Evolutionary conservation across 2,329 filamentous ascomycete species (phyloP).

Genomic region (Sporothrix humicola): DNA sequence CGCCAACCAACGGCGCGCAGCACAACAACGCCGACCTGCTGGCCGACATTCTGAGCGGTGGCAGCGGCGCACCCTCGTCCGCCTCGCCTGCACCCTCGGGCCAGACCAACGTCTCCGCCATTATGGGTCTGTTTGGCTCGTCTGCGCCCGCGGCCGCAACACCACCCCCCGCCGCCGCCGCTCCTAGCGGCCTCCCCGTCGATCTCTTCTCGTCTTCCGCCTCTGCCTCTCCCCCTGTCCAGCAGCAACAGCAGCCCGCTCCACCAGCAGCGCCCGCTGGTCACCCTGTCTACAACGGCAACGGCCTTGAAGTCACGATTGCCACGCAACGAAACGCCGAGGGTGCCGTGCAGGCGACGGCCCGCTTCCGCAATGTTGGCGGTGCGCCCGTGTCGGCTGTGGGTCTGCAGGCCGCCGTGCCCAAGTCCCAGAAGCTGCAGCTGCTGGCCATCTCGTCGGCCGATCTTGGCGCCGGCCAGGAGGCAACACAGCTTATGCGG

Average conservation of each 20-base stretch:
- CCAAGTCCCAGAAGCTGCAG: constrained; percentile 93
- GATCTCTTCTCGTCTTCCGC: constrained; percentile 59
- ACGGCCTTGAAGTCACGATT: constrained; percentile 80
- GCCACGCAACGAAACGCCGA: constrained; percentile 83
- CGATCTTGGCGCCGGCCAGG: constrained; percentile 75
- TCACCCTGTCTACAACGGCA: constrained; percentile 82
- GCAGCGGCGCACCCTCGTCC: constrained; percentile 61
- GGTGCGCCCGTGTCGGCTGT: constrained; percentile 72
- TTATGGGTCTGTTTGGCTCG: constrained; percentile 85
- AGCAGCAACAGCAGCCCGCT: constrained; percentile 41
- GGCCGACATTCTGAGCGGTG: constrained; percentile 85
- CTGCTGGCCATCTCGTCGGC: constrained; percentile 85
- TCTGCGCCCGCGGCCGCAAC: constrained; percentile 43
- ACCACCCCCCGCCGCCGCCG: constrained; percentile 53
- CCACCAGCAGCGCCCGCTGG: constrained; percentile 51
- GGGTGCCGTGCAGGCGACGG: constrained; percentile 78
- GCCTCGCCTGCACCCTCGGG: constrained; percentile 57
- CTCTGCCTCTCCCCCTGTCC: constrained; percentile 52
- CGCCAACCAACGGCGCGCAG: constrained; percentile 61
- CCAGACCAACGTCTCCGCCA: constrained; percentile 67
- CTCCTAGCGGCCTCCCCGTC: constrained; percentile 45
- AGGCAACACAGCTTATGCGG: constrained; percentile 90
- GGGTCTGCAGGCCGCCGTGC: constrained; percentile 90
- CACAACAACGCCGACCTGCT: constrained; percentile 88
- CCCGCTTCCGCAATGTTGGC: constrained; percentile 81